phyloP scores from a whole-genome alignment of 257 asterid genomes.

The Solanum chilense region DNA sequence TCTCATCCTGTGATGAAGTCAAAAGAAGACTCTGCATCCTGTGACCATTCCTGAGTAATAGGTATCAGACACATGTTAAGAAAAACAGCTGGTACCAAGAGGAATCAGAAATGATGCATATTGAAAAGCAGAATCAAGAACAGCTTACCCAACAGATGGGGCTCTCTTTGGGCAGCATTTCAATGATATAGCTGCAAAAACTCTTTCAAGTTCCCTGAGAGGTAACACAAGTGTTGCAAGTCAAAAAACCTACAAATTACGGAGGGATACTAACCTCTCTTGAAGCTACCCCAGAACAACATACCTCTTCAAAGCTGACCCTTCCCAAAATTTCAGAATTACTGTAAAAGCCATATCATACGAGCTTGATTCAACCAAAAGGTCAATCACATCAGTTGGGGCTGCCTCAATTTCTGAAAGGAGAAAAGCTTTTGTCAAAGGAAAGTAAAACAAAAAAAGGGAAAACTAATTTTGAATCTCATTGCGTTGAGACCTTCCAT shows the following conservation, averaged over 20 bases:
- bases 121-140: background rate
- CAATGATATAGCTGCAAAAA: slow-evolving; percentile 60
- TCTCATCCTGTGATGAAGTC: slow-evolving; percentile 64
- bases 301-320: slow-evolving; percentile 75
- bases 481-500: background rate
- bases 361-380: slow-evolving; percentile 76
- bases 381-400: slow-evolving; percentile 62
- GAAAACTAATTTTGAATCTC: background rate
- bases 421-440: background rate
- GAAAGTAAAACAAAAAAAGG: background rate
- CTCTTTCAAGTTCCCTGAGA: slow-evolving; percentile 84
- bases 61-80: background rate
- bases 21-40: slow-evolving; percentile 51
- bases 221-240: slow-evolving; percentile 4
- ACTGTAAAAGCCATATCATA: slow-evolving; percentile 88
- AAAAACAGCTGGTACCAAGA: background rate
- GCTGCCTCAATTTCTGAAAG: slow-evolving; percentile 56
- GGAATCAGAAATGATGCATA: background rate
- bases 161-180: slow-evolving; percentile 71
- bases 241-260: background rate
- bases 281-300: slow-evolving; percentile 1
- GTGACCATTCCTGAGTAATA: slow-evolving; percentile 51
- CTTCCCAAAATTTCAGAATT: slow-evolving; percentile 82
- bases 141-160: slow-evolving; percentile 34
- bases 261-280: slow-evolving; percentile 4